Conservation (phyloP, 345 rosid species). For the Barbarea vulgaris region DNA sequence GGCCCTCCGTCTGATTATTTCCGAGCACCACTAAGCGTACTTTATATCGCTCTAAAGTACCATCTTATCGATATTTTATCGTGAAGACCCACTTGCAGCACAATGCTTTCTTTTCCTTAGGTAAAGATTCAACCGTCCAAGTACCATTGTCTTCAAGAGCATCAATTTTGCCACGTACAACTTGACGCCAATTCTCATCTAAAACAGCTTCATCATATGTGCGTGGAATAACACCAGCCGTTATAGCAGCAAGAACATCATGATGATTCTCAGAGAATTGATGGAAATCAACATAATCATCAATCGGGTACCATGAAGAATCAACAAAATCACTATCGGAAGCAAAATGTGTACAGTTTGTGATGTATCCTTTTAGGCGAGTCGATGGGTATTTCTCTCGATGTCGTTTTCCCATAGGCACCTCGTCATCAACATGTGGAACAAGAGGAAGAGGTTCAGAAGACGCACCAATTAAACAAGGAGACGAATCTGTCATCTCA, state of each 20-base stretch:
- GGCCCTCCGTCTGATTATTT: background rate
- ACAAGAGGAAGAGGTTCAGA: no score
- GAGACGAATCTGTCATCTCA: no score
- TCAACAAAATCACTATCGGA: background rate
- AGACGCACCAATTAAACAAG: no score
- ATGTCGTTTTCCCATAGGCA: no score
- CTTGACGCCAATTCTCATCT: background rate
- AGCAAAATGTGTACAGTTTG: no score
- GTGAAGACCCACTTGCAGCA: background rate
- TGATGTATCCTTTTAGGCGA: no score
- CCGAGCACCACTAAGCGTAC: background rate
- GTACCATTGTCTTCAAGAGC: background rate
- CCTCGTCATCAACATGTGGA: no score
- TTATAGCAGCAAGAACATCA: accelerated
- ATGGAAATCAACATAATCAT: no score
- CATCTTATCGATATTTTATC: background rate
- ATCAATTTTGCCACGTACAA: accelerated
- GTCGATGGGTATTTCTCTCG: accelerated
- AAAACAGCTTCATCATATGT: accelerated
- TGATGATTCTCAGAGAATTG: background rate
- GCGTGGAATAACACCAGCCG: background rate
- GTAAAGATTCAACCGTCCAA: background rate
- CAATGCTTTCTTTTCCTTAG: background rate
- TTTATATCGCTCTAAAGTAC: background rate
- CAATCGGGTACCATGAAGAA: no score